phyloP scores from a whole-genome alignment of 164 flowering plant genomes.

The Macadamia tetraphylla region DNA sequence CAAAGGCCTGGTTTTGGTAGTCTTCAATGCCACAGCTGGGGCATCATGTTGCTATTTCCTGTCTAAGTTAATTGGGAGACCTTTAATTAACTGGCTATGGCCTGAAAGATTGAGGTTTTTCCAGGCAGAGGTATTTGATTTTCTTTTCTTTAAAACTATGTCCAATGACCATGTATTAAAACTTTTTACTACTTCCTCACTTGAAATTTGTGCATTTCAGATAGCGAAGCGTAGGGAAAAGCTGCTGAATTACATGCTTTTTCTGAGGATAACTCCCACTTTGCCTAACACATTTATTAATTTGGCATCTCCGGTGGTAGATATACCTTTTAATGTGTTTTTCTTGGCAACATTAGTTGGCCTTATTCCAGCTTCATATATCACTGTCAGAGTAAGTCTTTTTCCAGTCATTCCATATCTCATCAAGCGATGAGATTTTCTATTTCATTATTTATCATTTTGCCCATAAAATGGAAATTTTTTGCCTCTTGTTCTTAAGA shows the following conservation, averaged over 20 bases:
- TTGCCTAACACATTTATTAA: slow-evolving; percentile 86
- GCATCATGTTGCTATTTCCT: slow-evolving; percentile 89
- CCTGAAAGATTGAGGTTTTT: slow-evolving; percentile 84
- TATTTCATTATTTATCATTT: too few relatives aligned
- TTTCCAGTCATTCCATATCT: background rate
- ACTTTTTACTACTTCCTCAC: background rate
- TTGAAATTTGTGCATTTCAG: slow-evolving; percentile 25
- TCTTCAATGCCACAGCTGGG: slow-evolving; percentile 92
- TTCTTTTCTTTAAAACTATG: too few relatives aligned
- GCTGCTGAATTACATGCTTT: slow-evolving; percentile 78
- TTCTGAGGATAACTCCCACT: slow-evolving; percentile 82
- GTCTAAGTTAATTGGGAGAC: slow-evolving; percentile 92
- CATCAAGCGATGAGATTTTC: too few relatives aligned
- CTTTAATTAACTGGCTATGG: slow-evolving; percentile 86
- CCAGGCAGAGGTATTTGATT: slow-evolving; percentile 75
- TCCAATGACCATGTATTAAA: too few relatives aligned
- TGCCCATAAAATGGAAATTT: too few relatives aligned
- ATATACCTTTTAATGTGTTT: slow-evolving; percentile 76
- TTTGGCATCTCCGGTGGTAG: slow-evolving; percentile 89
- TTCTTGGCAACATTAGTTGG: slow-evolving; percentile 75
- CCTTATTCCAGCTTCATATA: slow-evolving; percentile 79
- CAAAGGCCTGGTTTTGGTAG: slow-evolving; percentile 75
- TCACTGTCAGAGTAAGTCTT: slow-evolving; percentile 66
- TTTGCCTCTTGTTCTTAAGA: too few relatives aligned
- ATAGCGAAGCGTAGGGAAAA: slow-evolving; percentile 73